Conservation (phyloP, 1,284 basidiomycete species). For the Mycena sp. region DNA sequence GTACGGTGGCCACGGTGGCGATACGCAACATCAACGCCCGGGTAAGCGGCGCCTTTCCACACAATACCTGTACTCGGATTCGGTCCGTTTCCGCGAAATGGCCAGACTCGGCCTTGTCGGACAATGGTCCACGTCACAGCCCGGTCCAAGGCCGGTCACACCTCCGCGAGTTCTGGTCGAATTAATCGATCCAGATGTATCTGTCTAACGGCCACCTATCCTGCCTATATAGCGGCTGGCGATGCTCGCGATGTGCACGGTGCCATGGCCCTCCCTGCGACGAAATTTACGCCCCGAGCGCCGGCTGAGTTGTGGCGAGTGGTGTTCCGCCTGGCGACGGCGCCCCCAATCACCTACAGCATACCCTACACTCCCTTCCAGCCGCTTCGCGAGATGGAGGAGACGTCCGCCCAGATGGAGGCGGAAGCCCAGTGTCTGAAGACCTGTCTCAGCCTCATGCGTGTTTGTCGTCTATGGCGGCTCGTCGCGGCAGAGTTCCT, state of each 20-base stretch:
- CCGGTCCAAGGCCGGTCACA: no score
- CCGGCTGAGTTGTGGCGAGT: conserved; percentile 24
- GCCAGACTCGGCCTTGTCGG: neutral
- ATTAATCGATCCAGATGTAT: neutral
- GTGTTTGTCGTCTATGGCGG: conserved; percentile 14
- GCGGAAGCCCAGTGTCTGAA: conserved; percentile 1
- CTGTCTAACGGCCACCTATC: neutral
- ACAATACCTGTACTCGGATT: conserved; percentile 13
- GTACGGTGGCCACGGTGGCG: no score
- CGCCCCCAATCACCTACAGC: neutral
- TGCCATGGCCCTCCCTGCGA: no score
- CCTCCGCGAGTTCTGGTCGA: neutral
- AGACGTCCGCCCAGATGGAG: neutral
- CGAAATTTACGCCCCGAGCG: neutral
- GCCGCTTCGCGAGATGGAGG: conserved; percentile 14
- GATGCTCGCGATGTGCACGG: neutral
- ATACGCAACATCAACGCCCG: neutral
- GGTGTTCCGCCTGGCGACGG: conserved; percentile 8
- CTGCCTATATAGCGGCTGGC: neutral
- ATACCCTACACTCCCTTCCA: conserved; percentile 21
- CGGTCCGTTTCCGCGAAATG: neutral
- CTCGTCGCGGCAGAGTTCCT: conserved; percentile 14
- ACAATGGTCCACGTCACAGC: no score
- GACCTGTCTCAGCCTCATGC: conserved; percentile 17
- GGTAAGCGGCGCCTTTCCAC: no score